phyloP scores from a whole-genome alignment of 202 grass and related monocot species.

The Zizania palustris region DNA sequence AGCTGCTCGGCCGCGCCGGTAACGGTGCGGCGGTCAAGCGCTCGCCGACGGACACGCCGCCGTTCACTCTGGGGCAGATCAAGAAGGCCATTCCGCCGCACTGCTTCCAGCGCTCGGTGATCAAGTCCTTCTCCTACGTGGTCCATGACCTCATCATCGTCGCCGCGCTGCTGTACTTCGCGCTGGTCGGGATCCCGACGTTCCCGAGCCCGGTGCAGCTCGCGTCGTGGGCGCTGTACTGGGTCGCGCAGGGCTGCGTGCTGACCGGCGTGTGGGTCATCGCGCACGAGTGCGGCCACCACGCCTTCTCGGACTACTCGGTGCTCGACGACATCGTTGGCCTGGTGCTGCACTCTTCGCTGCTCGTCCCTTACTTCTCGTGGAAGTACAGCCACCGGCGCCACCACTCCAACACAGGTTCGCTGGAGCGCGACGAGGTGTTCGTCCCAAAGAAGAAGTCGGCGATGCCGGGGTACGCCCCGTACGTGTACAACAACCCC shows the following conservation, averaged over 20 bases:
- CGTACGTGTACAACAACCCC: constrained; percentile 81
- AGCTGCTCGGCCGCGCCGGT: constrained; percentile 20
- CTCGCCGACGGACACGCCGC: constrained; percentile 65
- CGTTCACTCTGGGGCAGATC: constrained; percentile 87
- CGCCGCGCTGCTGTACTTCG: constrained; percentile 57
- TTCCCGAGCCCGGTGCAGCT: constrained; percentile 46
- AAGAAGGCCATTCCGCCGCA: constrained; percentile 94
- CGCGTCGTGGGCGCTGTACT: constrained; percentile 71
- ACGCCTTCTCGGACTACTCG: constrained; percentile 81
- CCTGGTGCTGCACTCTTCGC: constrained; percentile 80
- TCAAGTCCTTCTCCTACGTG: constrained; percentile 86
- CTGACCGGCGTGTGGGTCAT: constrained; percentile 84
- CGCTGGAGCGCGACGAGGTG: constrained; percentile 86
- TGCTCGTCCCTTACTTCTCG: constrained; percentile 88
- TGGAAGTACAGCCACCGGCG: constrained; percentile 97
- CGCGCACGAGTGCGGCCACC: constrained; percentile 93
- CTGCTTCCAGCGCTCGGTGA: constrained; percentile 80
- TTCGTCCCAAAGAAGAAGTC: constrained; percentile 86
- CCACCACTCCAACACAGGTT: constrained; percentile 93
- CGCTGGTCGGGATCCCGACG: constrained; percentile 54
- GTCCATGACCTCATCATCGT: constrained; percentile 68
- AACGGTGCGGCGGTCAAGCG: constrained; percentile 42
- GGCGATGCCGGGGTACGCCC: constrained; percentile 53
- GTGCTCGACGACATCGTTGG: constrained; percentile 77
- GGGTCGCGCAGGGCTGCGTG: constrained; percentile 70